Evolutionary conservation across 2,329 filamentous ascomycete genomes (phyloP).

Genomic region (Polychaeton citri): DNA sequence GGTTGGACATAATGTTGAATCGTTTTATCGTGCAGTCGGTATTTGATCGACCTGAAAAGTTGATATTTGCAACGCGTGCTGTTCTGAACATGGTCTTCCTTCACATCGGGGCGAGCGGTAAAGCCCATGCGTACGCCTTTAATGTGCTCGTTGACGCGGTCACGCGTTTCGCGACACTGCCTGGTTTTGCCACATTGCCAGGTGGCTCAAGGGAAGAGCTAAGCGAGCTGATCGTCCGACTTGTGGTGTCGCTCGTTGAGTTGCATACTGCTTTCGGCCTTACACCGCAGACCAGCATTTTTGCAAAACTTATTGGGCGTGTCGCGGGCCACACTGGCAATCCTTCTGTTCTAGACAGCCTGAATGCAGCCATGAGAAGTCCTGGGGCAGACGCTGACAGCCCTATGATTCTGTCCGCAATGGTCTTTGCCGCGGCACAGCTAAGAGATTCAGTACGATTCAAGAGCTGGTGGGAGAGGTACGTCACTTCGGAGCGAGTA

Average conservation of each 20-base stretch:
- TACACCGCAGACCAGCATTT: not conserved
- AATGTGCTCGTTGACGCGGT: not conserved
- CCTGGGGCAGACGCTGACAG: not conserved
- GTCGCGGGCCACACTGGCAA: not conserved
- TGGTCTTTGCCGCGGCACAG: not conserved
- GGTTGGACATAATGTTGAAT: too few species aligned
- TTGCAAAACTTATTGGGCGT: not conserved
- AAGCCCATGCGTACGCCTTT: not conserved
- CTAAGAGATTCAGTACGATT: not conserved
- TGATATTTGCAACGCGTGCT: not conserved
- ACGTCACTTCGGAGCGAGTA: not conserved
- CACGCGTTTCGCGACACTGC: not conserved
- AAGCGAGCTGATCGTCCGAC: not conserved
- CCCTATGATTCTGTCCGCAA: not conserved
- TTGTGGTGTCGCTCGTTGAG: not conserved
- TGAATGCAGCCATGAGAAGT: not conserved
- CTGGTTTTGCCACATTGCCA: not conserved
- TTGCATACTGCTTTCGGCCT: not conserved
- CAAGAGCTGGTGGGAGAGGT: not conserved
- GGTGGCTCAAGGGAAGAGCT: not conserved
- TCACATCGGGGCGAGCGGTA: not conserved
- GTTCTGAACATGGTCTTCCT: not conserved
- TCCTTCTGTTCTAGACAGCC: not conserved
- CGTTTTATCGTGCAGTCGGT: too few species aligned
- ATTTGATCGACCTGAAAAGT: too few species aligned